These are phyloP conservation scores for Phytopythium boreale DNA, from an alignment of 352 stramenopile species.

Conservation along the genomic window DNA sequence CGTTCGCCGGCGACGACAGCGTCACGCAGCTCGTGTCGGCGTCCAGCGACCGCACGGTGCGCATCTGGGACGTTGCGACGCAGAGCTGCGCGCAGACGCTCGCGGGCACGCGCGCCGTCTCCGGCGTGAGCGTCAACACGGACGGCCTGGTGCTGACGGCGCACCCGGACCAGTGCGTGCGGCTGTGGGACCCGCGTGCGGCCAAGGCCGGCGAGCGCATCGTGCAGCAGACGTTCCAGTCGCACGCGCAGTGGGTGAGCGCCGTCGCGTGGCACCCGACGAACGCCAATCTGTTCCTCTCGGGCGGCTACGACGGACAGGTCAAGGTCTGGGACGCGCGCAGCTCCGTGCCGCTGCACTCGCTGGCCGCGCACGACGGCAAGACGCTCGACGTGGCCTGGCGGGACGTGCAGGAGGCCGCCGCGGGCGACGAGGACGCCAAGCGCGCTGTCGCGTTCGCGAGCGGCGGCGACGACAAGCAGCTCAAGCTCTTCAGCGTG, in stretches of 20 bases:
- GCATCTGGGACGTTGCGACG: constrained; percentile 76
- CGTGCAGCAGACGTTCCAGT: constrained; percentile 80
- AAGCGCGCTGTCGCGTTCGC: constrained; percentile 45
- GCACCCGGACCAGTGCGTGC: constrained; percentile 76
- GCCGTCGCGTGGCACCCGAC: constrained; percentile 66
- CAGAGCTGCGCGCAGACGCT: constrained; percentile 74
- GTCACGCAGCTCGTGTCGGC: constrained; percentile 56
- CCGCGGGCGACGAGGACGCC: constrained; percentile 1
- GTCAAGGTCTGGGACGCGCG: constrained; percentile 84
- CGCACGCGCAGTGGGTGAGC: constrained; percentile 84
- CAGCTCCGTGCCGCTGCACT: constrained; percentile 74
- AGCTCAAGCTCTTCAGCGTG: constrained; percentile 85
- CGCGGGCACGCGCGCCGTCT: constrained; percentile 71
- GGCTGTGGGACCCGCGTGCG: constrained; percentile 78
- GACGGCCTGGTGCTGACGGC: constrained; percentile 67
- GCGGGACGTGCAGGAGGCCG: constrained; percentile 28
- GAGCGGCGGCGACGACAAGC: constrained; percentile 82
- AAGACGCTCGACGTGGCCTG: constrained; percentile 72
- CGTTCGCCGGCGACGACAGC: constrained; percentile 43
- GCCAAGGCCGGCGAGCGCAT: constrained; percentile 64
- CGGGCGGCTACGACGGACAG: constrained; percentile 67
- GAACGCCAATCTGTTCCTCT: constrained; percentile 66
- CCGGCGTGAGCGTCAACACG: constrained; percentile 63
- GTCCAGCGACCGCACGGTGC: constrained; percentile 68
- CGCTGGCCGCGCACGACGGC: constrained; percentile 66